phyloP scores from a whole-genome alignment of 768 basidiomycete species.

The Tulasnella sp. region DNA sequence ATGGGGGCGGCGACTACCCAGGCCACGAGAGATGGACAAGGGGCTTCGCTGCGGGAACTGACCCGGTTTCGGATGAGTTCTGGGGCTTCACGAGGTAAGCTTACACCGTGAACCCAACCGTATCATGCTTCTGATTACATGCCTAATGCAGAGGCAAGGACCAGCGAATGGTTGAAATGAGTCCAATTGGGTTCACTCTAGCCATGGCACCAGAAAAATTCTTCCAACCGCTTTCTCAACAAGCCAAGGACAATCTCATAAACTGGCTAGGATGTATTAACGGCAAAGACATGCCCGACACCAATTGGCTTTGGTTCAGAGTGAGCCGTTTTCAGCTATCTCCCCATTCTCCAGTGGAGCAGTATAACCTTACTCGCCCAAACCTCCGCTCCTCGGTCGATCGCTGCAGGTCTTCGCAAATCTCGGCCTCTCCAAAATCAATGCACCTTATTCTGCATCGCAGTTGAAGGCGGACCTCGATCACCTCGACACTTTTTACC shows the following conservation, averaged over 20 bases:
- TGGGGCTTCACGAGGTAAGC: slow-evolving; percentile 59
- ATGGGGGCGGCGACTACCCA: slow-evolving; percentile 57
- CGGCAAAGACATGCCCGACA: slow-evolving; percentile 78
- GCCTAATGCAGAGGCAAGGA: slow-evolving; percentile 49
- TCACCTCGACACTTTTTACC: slow-evolving; percentile 75
- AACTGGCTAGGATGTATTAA: slow-evolving; percentile 72
- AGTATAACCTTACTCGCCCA: slow-evolving; percentile 17
- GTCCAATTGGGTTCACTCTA: slow-evolving; percentile 67
- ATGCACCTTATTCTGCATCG: slow-evolving; percentile 53
- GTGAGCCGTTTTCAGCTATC: slow-evolving; percentile 38
- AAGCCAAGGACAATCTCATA: slow-evolving; percentile 55
- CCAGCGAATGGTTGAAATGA: slow-evolving; percentile 80
- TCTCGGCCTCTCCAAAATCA: slow-evolving; percentile 60
- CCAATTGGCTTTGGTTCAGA: slow-evolving; percentile 81
- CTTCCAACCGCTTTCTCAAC: slow-evolving; percentile 55
- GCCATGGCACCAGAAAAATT: slow-evolving; percentile 61
- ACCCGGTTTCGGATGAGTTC: slow-evolving; percentile 62
- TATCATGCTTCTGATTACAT: not conserved
- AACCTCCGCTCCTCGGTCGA: slow-evolving; percentile 10
- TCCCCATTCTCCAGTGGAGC: not conserved
- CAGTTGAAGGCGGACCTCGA: slow-evolving; percentile 67
- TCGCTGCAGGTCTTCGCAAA: slow-evolving; percentile 64
- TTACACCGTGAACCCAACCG: not conserved
- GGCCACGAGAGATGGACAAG: slow-evolving; percentile 59
- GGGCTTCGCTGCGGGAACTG: slow-evolving; percentile 65